phyloP scores from a whole-genome alignment of 768 basidiomycete genomes.

The Mrakia frigida region DNA sequence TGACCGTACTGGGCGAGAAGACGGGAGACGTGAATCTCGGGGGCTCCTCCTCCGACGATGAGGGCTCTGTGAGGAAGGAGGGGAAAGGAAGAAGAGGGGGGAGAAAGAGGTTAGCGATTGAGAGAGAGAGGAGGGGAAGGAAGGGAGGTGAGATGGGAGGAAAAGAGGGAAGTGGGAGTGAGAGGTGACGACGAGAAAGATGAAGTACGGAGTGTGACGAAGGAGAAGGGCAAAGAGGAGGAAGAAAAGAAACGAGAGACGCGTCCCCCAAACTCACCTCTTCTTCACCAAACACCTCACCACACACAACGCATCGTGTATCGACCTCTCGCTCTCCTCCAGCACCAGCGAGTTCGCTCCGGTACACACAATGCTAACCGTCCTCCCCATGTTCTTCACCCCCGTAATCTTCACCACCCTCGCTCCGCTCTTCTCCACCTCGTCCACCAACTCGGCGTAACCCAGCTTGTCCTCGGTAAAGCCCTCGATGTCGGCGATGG shows the following conservation, averaged over 20 bases:
- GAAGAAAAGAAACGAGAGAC: not conserved
- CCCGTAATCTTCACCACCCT: slow-evolving; percentile 94
- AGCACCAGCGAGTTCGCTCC: slow-evolving; percentile 87
- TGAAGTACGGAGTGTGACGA: not conserved
- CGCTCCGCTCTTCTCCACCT: slow-evolving; percentile 69
- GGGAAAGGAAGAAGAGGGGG: not conserved
- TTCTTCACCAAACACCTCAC: slow-evolving; percentile 98
- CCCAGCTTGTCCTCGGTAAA: slow-evolving; percentile 98
- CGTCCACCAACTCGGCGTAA: slow-evolving; percentile 91
- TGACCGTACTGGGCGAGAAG: slow-evolving; percentile 84
- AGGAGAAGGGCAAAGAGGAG: not conserved
- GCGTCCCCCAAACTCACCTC: slow-evolving; percentile 57
- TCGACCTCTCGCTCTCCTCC: slow-evolving; percentile 92
- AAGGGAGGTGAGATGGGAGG: no score
- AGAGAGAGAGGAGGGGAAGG: not conserved
- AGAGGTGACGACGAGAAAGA: not conserved
- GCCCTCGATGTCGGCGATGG: slow-evolving; percentile 92
- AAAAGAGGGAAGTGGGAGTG: not conserved
- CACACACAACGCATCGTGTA: slow-evolving; percentile 98
- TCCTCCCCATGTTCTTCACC: slow-evolving; percentile 87
- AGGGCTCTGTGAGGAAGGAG: slow-evolving; percentile 10
- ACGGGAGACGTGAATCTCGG: slow-evolving; percentile 94
- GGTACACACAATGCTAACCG: slow-evolving; percentile 91
- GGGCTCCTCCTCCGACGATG: slow-evolving; percentile 51
- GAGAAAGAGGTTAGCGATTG: not conserved